Conservation (phyloP, 192 early-diverging fungal species). For the Linnemannia hyalina region DNA sequence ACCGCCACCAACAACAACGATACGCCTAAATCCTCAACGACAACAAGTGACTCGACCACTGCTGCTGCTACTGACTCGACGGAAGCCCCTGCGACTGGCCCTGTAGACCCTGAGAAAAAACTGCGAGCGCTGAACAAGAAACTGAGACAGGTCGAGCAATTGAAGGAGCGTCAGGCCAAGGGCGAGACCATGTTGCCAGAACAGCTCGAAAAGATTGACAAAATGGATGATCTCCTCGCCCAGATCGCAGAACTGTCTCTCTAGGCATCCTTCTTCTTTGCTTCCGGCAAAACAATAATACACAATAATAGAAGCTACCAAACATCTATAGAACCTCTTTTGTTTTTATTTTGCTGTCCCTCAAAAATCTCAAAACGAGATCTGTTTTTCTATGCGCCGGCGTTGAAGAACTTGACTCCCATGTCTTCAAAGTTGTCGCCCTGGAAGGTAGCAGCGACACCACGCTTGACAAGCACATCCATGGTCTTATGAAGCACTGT, state of each 20-base stretch:
- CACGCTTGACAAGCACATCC: slow-evolving; percentile 84
- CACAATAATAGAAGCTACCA: background rate
- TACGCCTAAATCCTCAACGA: background rate
- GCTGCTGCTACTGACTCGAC: background rate
- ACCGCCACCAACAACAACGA: background rate
- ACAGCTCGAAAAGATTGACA: slow-evolving; percentile 74
- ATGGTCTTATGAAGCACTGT: slow-evolving; percentile 80
- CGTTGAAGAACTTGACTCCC: slow-evolving; percentile 90
- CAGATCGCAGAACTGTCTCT: slow-evolving; percentile 41
- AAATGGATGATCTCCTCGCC: slow-evolving; percentile 57
- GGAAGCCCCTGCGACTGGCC: background rate
- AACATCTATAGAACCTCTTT: background rate
- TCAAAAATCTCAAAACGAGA: background rate
- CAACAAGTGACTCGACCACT: background rate
- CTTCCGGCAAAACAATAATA: background rate
- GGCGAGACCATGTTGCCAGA: slow-evolving; percentile 67
- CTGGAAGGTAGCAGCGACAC: slow-evolving; percentile 86
- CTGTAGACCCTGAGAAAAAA: slow-evolving; percentile 60
- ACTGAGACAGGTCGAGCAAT: slow-evolving; percentile 72
- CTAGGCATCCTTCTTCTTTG: background rate
- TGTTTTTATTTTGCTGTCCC: background rate
- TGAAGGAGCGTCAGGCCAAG: slow-evolving; percentile 64
- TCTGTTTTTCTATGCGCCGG: slow-evolving; percentile 12
- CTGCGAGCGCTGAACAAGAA: slow-evolving; percentile 78
- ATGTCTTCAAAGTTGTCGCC: slow-evolving; percentile 75